A percentile compares a stretch with the other conserved stretches of the same genome.
Evolutionary conservation across 2,329 filamentous ascomycete genomes (phyloP).

Genomic region (Nothomitra cinnamomea): DNA sequence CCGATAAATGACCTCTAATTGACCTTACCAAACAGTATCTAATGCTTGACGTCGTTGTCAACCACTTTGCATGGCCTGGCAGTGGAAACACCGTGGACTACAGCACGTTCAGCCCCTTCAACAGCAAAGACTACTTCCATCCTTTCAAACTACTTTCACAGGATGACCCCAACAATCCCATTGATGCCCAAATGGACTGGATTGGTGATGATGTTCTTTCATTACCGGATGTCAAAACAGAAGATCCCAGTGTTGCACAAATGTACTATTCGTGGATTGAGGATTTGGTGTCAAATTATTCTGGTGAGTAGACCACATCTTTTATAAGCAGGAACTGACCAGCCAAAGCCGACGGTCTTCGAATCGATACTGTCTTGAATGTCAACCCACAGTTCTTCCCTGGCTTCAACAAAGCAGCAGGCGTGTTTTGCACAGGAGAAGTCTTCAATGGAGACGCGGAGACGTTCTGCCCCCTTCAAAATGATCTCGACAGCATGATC

Average conservation of each 20-base stretch:
- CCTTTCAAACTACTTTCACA: background rate
- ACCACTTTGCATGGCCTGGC: constrained; percentile 21
- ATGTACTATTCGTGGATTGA: constrained; percentile 14
- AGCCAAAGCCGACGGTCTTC: constrained; percentile 29
- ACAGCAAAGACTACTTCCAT: constrained; percentile 16
- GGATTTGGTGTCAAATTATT: constrained; percentile 11
- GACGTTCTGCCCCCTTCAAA: constrained; percentile 24
- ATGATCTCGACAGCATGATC: constrained; percentile 26
- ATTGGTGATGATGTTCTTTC: constrained; percentile 15
- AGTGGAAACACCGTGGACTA: constrained; percentile 17
- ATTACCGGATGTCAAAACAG: constrained; percentile 16
- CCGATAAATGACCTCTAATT: background rate
- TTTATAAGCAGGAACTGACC: too few relatives aligned
- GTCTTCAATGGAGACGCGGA: constrained; percentile 19
- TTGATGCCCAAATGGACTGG: constrained; percentile 6
- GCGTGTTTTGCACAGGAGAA: constrained; percentile 31
- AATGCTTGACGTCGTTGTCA: constrained; percentile 23
- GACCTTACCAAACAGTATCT: constrained; percentile 13
- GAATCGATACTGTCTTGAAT: constrained; percentile 32
- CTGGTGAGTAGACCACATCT: background rate
- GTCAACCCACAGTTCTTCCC: constrained; percentile 26
- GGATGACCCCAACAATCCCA: background rate
- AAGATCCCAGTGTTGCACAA: constrained; percentile 12
- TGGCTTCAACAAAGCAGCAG: constrained; percentile 21
- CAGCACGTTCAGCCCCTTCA: constrained; percentile 24